Percentiles rank a stretch among this genome's conserved stretches.
Evolutionary conservation across 441 rosid species (phyloP).

Genomic region (Aquilaria agallochum): DNA sequence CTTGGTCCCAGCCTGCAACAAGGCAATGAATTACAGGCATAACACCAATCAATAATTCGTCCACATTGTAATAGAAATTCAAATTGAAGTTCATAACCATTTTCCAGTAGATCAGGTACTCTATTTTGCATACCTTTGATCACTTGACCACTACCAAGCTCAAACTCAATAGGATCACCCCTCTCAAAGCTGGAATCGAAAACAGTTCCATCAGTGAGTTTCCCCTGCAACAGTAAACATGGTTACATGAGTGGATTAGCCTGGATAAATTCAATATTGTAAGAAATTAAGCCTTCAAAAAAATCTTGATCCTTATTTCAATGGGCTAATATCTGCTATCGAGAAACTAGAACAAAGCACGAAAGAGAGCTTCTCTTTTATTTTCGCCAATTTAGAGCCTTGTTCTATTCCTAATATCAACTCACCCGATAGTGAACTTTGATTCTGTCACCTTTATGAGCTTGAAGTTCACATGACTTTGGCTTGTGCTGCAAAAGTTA

Average conservation of each 20-base stretch:
- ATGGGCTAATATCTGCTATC: no score
- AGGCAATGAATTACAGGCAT: slow-evolving; percentile 6
- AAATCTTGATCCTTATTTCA: no score
- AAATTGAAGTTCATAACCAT: no score
- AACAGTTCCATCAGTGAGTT: slow-evolving; percentile 84
- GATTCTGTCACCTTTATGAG: slow-evolving; percentile 85
- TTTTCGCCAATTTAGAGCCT: no score
- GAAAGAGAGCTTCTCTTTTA: no score
- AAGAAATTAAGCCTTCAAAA: no score
- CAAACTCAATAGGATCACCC: slow-evolving; percentile 91
- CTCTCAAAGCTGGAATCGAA: slow-evolving; percentile 96
- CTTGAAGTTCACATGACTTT: slow-evolving; percentile 65
- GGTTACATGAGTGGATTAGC: background rate
- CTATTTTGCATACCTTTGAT: slow-evolving; percentile 55
- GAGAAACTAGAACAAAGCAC: no score
- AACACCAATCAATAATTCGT: background rate
- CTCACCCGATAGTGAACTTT: slow-evolving; percentile 89
- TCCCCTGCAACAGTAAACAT: slow-evolving; percentile 46
- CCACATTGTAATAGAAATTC: background rate
- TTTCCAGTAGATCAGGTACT: no score
- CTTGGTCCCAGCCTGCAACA: slow-evolving; percentile 93
- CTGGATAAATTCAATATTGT: no score
- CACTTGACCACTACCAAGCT: slow-evolving; percentile 89
- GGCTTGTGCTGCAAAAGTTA: slow-evolving; percentile 60
- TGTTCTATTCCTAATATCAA: background rate